Base-by-base conservation (phyloP, 176 grass and related monocot species). In the Raddia guianensis region DNA sequence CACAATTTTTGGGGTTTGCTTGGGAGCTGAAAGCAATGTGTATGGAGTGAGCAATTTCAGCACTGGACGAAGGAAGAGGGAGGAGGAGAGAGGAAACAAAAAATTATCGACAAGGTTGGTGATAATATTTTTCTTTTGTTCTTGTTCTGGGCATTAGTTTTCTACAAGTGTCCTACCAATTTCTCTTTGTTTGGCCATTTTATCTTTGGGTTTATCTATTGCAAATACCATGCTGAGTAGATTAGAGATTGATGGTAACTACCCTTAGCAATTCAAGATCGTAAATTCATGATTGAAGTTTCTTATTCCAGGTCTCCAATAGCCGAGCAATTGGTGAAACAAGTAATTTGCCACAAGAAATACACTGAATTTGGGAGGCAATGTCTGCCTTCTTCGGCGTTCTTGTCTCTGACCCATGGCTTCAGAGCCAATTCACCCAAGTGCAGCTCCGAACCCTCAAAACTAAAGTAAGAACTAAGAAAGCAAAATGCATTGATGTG, bases 351-450 rank as follows among this genome's bases (percentile, higher is more conserved):
- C 18, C 34, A 74, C 46, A 14, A 74, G 35, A 27, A 66, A 13
- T 13, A 37, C 6, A 75, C 47, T 80, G 14, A 81, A 65, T 16
- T 77, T 47, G 65, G 58, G 60, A 86, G 14, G 9, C 66, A 73
- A 97, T 98, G 95, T 94, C 95, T 76, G 86, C 52, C 77, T 97
- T 94, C 68, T 15, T 89, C 12, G 95, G 95, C 21, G 95, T 98
- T 81, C 77, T 91, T 12, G 95, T 95, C 55, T 98, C 95, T 5
- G 92, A 98, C 87, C 95, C 88, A 18, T 90, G 66, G 84, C 85
- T 98, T 47, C 95, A 98, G 81, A 93, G 86, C 86, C 95, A 98
- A 73, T 98, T 98, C 78, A 98, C 95, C n/a, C 95, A 98, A 68
- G 95, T 98, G 55, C 92, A 98, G 86, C 88, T 98, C 45, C 92